Percentiles rank a stretch among this genome's conserved stretches.
Evolutionary conservation across 2,329 filamentous ascomycete species (phyloP).

Genomic region (Neopestalotiopsis clavispora): DNA sequence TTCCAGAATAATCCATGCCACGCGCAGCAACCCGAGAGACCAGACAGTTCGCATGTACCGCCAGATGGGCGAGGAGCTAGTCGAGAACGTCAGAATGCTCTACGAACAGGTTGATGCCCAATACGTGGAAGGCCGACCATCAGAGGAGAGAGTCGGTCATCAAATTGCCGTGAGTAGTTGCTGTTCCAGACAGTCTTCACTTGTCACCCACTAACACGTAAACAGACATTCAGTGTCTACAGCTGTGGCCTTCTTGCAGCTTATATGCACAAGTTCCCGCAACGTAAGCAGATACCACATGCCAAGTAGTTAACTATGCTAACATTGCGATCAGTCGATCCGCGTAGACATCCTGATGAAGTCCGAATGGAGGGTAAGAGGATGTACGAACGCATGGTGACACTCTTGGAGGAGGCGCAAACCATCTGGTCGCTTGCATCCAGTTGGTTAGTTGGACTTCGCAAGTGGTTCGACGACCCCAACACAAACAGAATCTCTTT

Average conservation of each 20-base stretch:
- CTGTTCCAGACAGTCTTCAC: neutral
- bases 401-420: constrained; percentile 52
- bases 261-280: constrained; percentile 57
- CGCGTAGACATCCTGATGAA: constrained; percentile 39
- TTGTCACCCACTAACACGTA: neutral
- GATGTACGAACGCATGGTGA: constrained; percentile 52
- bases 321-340: constrained; percentile 18
- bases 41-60: constrained; percentile 42
- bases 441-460: constrained; percentile 57
- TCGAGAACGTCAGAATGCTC: constrained; percentile 51
- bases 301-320: neutral
- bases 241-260: constrained; percentile 58
- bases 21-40: constrained; percentile 42
- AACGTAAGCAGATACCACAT: constrained; percentile 41
- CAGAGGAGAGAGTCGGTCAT: constrained; percentile 55
- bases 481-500: constrained; percentile 43
- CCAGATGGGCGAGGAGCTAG: constrained; percentile 51
- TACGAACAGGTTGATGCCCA: constrained; percentile 58
- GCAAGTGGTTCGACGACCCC: constrained; percentile 51
- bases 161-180: constrained; percentile 52
- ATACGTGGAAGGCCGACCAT: constrained; percentile 46
- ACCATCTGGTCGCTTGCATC: constrained; percentile 57
- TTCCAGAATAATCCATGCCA: constrained; percentile 48
- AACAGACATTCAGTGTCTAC: constrained; percentile 56
- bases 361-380: constrained; percentile 46